phyloP scores from a whole-genome alignment of 805 yeast genomes.

The Yamadazyma akitaensis region DNA sequence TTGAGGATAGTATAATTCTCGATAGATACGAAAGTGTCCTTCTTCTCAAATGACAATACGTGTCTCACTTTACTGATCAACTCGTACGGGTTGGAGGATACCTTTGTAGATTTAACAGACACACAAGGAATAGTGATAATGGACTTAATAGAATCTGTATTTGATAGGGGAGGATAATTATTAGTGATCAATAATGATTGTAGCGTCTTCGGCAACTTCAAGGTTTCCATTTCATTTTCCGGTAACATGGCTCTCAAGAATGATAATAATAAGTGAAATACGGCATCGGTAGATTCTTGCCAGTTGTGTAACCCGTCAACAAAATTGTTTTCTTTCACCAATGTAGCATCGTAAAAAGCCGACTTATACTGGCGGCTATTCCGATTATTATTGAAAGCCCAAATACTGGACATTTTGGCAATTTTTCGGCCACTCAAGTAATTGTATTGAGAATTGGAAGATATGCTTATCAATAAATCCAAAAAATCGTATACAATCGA shows the following conservation, averaged over 20 bases:
- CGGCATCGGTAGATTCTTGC: conserved; percentile 81
- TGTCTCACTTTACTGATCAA: conserved; percentile 48
- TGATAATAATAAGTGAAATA: conserved; percentile 74
- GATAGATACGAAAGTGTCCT: conserved; percentile 64
- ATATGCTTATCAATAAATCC: conserved; percentile 71
- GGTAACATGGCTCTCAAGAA: conserved; percentile 78
- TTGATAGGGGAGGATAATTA: conserved; percentile 69
- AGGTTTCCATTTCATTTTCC: conserved; percentile 54
- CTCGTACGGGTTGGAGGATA: conserved; percentile 52
- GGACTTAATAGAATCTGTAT: conserved; percentile 31
- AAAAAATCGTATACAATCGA: conserved; percentile 85
- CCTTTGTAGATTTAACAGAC: conserved; percentile 50
- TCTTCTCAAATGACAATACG: conserved; percentile 65
- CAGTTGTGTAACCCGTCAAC: conserved; percentile 71
- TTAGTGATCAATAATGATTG: conserved; percentile 62
- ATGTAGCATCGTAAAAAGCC: conserved; percentile 38
- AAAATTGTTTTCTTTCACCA: conserved; percentile 39
- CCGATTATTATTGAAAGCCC: conserved; percentile 61
- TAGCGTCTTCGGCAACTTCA: conserved; percentile 61
- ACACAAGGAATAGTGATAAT: conserved; percentile 60
- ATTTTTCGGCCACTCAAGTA: conserved; percentile 77
- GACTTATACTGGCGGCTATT: conserved; percentile 18
- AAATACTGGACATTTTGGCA: conserved; percentile 76
- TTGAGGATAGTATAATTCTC: conserved; percentile 77
- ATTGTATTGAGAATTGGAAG: conserved; percentile 76